phyloP scores from a whole-genome alignment of 2,329 filamentous ascomycete species.

The Sclerotinia subarctica region DNA sequence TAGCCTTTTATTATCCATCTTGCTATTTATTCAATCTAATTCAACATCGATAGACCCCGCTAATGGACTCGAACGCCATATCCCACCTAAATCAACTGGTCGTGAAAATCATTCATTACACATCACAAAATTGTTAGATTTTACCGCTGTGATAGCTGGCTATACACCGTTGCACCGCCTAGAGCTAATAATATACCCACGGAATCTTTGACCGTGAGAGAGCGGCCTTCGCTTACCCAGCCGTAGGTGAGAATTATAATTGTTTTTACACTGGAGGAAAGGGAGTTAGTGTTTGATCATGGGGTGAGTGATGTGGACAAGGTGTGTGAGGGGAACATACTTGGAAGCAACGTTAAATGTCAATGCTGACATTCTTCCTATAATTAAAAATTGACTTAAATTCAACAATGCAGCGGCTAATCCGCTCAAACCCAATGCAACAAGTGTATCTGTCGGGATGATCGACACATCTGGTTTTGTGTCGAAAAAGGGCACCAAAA shows the following conservation, averaged over 20 bases:
- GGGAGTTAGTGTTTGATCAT: slow-evolving; percentile 18
- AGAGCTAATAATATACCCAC: slow-evolving; percentile 45
- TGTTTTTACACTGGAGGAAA: slow-evolving; percentile 44
- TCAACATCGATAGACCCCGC: neutral
- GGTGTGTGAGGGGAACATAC: slow-evolving; percentile 24
- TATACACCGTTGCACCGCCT: slow-evolving; percentile 46
- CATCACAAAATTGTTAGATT: neutral
- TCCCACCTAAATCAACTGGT: neutral
- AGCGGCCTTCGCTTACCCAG: slow-evolving; percentile 46
- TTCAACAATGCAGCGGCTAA: slow-evolving; percentile 43
- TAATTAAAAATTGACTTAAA: slow-evolving; percentile 43
- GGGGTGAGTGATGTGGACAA: neutral
- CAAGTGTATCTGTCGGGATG: slow-evolving; percentile 42
- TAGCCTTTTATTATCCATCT: too few species aligned
- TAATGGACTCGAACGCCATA: neutral
- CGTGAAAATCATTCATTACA: neutral
- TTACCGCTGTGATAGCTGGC: slow-evolving; percentile 39
- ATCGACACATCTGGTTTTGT: slow-evolving; percentile 33
- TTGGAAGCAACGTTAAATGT: slow-evolving; percentile 38
- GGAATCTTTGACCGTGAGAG: slow-evolving; percentile 41
- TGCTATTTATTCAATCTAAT: too few species aligned
- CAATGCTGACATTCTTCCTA: slow-evolving; percentile 36
- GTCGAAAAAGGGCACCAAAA: slow-evolving; percentile 45
- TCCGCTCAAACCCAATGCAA: slow-evolving; percentile 43
- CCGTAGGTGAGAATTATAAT: slow-evolving; percentile 46